These are phyloP conservation scores for Calonectria montana DNA, from an alignment of 2,329 filamentous ascomycete genomes.

Conservation along the genomic window DNA sequence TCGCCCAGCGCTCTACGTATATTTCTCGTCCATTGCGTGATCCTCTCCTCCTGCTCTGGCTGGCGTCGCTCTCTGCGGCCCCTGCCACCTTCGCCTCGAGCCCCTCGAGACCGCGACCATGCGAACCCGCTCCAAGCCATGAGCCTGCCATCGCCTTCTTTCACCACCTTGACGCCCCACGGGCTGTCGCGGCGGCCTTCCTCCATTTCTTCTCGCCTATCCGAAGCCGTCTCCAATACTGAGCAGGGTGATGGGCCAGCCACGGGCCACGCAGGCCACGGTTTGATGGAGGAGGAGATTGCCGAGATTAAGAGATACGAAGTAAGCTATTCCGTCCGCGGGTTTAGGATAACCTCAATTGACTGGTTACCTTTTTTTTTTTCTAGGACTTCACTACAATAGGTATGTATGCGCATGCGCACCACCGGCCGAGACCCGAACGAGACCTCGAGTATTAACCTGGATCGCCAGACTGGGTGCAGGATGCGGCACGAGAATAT, in stretches of 20 bases:
- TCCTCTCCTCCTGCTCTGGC: background rate
- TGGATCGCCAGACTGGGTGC: constrained; percentile 82
- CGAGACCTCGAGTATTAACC: constrained; percentile 45
- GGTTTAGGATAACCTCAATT: constrained; percentile 42
- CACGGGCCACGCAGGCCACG: constrained; percentile 66
- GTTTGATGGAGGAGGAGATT: constrained; percentile 91
- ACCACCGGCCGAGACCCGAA: constrained; percentile 22
- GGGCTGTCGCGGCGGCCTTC: constrained; percentile 63
- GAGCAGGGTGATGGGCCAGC: constrained; percentile 70
- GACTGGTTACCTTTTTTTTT: constrained; percentile 23
- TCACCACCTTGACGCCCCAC: constrained; percentile 48
- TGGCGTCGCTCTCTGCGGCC: background rate
- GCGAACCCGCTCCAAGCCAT: constrained; percentile 54
- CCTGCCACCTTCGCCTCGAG: constrained; percentile 7
- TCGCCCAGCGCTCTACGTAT: background rate
- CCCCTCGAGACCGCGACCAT: constrained; percentile 48
- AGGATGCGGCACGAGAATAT: constrained; percentile 94
- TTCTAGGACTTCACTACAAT: constrained; percentile 90
- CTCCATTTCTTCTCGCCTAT: constrained; percentile 73
- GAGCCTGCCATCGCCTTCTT: constrained; percentile 66
- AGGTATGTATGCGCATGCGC: constrained; percentile 58
- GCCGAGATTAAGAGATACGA: constrained; percentile 98
- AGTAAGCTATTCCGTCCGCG: constrained; percentile 53
- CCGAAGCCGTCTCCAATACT: constrained; percentile 73
- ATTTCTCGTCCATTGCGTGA: background rate